Percentiles rank a stretch among this genome's conserved stretches.
Evolutionary conservation across 2,329 filamentous ascomycete genomes (phyloP).

Genomic region (Dothistroma pini): DNA sequence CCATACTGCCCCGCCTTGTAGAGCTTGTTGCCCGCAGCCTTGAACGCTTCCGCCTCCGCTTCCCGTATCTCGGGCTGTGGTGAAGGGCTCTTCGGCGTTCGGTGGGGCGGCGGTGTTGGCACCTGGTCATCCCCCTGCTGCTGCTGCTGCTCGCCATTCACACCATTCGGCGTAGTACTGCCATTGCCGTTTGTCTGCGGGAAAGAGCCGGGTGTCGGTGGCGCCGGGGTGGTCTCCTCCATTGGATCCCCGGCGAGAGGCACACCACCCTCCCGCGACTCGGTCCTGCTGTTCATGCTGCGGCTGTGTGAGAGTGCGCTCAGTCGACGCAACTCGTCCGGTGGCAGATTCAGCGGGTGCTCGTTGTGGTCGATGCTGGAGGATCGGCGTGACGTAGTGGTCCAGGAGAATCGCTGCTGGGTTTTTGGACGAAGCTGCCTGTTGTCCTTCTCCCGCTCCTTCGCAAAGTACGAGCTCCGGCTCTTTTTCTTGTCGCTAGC

Average conservation of each 20-base stretch:
- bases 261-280: conserved; percentile 24
- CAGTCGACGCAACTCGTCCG: conserved; percentile 77
- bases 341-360: conserved; percentile 79
- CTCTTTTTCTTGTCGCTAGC: conserved; percentile 18
- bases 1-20: conserved; percentile 93
- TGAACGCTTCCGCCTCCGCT: conserved; percentile 87
- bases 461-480: conserved; percentile 17
- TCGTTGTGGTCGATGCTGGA: conserved; percentile 46
- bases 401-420: conserved; percentile 26
- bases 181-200: conserved; percentile 41
- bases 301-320: conserved; percentile 52
- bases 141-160: conserved; percentile 42
- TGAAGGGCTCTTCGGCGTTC: conserved; percentile 50
- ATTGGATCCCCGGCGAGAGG: conserved; percentile 25
- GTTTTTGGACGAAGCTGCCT: conserved; percentile 21
- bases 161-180: conserved; percentile 36
- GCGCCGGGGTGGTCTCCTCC: conserved; percentile 32
- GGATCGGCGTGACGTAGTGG: conserved; percentile 38
- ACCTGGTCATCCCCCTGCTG: conserved; percentile 42
- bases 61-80: conserved; percentile 38
- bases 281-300: conserved; percentile 24
- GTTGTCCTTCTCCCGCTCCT: conserved; percentile 26
- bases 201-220: conserved; percentile 41
- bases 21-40: conserved; percentile 89
- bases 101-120: conserved; percentile 70